phyloP scores from a whole-genome alignment of 2,329 filamentous ascomycete genomes.

The Fusarium chaquense region DNA sequence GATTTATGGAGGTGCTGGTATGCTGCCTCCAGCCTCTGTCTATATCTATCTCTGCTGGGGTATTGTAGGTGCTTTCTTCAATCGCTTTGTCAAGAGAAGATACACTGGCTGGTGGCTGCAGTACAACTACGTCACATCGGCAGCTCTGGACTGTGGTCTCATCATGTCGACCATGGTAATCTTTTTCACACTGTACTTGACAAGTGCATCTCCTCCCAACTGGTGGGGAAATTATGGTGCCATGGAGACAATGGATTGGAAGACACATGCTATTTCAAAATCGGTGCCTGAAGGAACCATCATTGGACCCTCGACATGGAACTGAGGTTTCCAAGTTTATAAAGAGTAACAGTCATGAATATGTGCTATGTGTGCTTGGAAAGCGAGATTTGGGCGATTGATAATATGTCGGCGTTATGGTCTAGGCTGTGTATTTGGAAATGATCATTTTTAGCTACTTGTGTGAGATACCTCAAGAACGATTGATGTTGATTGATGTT shows the following conservation, averaged over 20 bases:
- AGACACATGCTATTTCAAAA: constrained; percentile 58
- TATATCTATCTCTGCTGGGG: constrained; percentile 80
- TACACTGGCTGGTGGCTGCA: constrained; percentile 81
- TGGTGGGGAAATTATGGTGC: constrained; percentile 73
- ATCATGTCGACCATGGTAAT: constrained; percentile 75
- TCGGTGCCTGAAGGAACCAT: constrained; percentile 58
- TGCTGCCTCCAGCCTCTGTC: constrained; percentile 76
- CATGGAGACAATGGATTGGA: constrained; percentile 61
- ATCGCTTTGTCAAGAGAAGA: constrained; percentile 73
- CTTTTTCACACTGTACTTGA: constrained; percentile 75
- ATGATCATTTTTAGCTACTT: constrained; percentile 24
- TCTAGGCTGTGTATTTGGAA: constrained; percentile 31
- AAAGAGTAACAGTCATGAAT: constrained; percentile 3
- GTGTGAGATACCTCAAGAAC: constrained; percentile 47
- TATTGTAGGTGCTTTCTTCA: constrained; percentile 74
- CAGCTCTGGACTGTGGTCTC: constrained; percentile 76
- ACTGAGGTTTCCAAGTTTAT: constrained; percentile 42
- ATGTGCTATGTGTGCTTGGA: constrained; percentile 20
- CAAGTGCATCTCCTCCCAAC: constrained; percentile 63
- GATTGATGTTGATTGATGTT: constrained; percentile 41
- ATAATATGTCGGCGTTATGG: constrained; percentile 37
- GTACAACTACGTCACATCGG: constrained; percentile 82
- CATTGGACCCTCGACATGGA: constrained; percentile 65
- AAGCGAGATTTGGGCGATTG: constrained; percentile 28
- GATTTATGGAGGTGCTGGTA: constrained; percentile 73